phyloP scores from a whole-genome alignment of 192 early-diverging fungal genomes.

The Powellomyces hirtus region DNA sequence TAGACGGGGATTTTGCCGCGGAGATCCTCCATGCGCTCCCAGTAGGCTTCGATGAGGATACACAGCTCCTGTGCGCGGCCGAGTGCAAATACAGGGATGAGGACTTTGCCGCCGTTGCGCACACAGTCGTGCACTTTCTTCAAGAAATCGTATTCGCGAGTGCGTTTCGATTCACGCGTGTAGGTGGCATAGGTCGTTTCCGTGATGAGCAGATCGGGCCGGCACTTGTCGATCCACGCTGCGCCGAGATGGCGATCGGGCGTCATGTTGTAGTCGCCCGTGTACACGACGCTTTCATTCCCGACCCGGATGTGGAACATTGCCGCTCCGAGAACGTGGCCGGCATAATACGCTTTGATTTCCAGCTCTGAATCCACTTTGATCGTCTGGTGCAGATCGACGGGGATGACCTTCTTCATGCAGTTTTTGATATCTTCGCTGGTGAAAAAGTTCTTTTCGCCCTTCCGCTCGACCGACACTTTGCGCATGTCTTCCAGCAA shows the following conservation, averaged over 20 bases:
- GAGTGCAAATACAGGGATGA: slow-evolving; percentile 96
- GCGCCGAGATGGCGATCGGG: slow-evolving; percentile 95
- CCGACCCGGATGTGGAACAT: slow-evolving; percentile 90
- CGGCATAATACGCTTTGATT: slow-evolving; percentile 95
- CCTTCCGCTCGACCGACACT: slow-evolving; percentile 84
- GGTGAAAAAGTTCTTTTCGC: slow-evolving; percentile 88
- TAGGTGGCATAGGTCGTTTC: slow-evolving; percentile 97
- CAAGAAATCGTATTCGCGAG: slow-evolving; percentile 90
- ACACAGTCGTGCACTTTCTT: slow-evolving; percentile 88
- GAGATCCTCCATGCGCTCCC: slow-evolving; percentile 89
- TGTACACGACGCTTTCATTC: slow-evolving; percentile 75
- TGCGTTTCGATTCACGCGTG: slow-evolving; percentile 89
- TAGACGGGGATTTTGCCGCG: slow-evolving; percentile 82
- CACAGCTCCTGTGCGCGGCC: slow-evolving; percentile 97
- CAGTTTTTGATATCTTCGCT: slow-evolving; percentile 84
- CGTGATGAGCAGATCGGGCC: slow-evolving; percentile 91
- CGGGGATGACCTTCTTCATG: slow-evolving; percentile 90
- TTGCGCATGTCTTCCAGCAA: slow-evolving; percentile 93
- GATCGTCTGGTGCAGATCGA: slow-evolving; percentile 84
- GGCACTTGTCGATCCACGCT: slow-evolving; percentile 93
- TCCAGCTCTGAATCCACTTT: slow-evolving; percentile 87
- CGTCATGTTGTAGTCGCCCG: slow-evolving; percentile 98
- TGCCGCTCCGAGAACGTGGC: slow-evolving; percentile 96
- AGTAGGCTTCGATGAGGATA: slow-evolving; percentile 92
- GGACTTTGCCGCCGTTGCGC: slow-evolving; percentile 51